Base-by-base conservation (phyloP, 495 filamentous ascomycete species). In the Hypomontagnella submonticulosa region DNA sequence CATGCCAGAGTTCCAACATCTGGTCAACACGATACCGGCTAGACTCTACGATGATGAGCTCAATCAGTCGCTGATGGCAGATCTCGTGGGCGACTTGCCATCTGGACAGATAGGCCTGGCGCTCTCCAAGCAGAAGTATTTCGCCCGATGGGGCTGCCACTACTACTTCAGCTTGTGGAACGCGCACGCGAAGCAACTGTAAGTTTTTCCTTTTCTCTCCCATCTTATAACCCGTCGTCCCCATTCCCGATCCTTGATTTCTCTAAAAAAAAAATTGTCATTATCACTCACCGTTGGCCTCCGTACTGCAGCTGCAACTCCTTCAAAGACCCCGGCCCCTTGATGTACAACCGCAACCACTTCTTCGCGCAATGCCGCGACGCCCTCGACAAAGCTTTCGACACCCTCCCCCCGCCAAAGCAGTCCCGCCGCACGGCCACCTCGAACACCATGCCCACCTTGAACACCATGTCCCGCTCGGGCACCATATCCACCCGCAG, bases 311-410 rank as follows among this genome's bases (percentile, higher is more conserved):
- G 71, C 16, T 80, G 80, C 54, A 81, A 81, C 57, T 72, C 73
- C 6, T 82, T 81, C 75, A 80, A 79, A 57, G 80, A 83, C 47
- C 67, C 77, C 1, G 80, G 80, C 12, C 79, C 80, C 13, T 67
- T 78, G 20, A 73, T 70, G 62, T 82, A 79, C 52, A 77, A 80
- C 34, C 27, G 64, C 4, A 79, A 76, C 55, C 65, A 61, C 15
- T 70, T 81, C 27, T 82, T 83, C 56, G 32, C 52, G 8, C 23
- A 11, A 18, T 81, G 75, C 47, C 63, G 80, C n/a, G 72, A 80
- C 32, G 10, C 40, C 4, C 68, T 82, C 5, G 75, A 81, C 32
- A 49, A 37, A 13, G 71, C 74, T 2, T 82, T 81, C 50, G 76
- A 81, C 30, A 16, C 16, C 12, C 56, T 82, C 13, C 78, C 77